Evolutionary conservation across 2,329 filamentous ascomycete species (phyloP).

Genomic region (Penicillium janthinellum): DNA sequence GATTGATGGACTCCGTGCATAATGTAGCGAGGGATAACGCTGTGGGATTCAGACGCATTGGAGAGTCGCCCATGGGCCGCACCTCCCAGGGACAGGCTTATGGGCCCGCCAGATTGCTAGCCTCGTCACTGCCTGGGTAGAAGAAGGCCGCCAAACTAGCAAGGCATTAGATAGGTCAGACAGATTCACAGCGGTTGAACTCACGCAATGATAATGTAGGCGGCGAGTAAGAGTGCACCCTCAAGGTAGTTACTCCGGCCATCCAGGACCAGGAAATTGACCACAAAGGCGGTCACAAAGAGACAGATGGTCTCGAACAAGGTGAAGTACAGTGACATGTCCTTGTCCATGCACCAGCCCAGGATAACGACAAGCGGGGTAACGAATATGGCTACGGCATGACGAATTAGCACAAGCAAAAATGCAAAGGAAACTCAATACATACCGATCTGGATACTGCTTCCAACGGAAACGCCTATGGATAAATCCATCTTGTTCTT

Average conservation of each 20-base stretch:
- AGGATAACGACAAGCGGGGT: slow-evolving; percentile 76
- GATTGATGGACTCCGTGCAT: neutral
- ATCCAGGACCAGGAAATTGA: slow-evolving; percentile 83
- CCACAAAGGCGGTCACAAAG: slow-evolving; percentile 79
- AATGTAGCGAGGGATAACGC: too few relatives aligned
- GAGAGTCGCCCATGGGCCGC: too few relatives aligned
- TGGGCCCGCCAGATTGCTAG: slow-evolving; percentile 33
- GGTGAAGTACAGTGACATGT: slow-evolving; percentile 67
- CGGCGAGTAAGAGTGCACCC: slow-evolving; percentile 72
- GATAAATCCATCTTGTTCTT: slow-evolving; percentile 87
- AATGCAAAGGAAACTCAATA: neutral
- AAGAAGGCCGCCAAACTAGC: slow-evolving; percentile 49
- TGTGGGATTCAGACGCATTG: too few relatives aligned
- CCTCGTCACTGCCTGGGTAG: slow-evolving; percentile 33
- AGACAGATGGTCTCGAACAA: slow-evolving; percentile 68
- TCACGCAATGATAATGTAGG: slow-evolving; percentile 76
- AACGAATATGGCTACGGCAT: slow-evolving; percentile 65
- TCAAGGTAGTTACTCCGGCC: slow-evolving; percentile 83
- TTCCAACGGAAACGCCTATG: slow-evolving; percentile 78
- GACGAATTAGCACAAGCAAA: slow-evolving; percentile 8
- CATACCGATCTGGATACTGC: slow-evolving; percentile 71
- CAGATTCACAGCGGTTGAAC: slow-evolving; percentile 16
- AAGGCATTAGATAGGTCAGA: slow-evolving; percentile 1
- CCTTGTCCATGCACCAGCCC: slow-evolving; percentile 72
- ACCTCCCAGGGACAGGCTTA: neutral